Evolutionary conservation across 2,329 filamentous ascomycete genomes (phyloP), one percentile per base, ranked within the genome.

Genomic region (Diplodia sapinea): DNA sequence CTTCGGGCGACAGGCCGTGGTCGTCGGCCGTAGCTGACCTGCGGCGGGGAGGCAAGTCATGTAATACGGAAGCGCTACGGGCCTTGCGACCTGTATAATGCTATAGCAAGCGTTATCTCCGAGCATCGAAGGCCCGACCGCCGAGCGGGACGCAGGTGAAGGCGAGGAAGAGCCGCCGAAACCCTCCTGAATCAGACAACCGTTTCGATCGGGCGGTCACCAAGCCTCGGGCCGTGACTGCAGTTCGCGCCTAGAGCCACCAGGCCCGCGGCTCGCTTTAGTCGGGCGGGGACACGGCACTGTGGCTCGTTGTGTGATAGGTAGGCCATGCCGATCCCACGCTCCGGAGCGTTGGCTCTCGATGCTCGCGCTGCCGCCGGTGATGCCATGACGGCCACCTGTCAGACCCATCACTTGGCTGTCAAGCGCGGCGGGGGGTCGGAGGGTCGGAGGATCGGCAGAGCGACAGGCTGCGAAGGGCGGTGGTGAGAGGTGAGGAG

Each of bases 401-500:
- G 56, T 47, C 56, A 43, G 57, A 38, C n/a, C 13, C 31, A 33
- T 33, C 31, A 9, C 31, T 9, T 33, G 31, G 31, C 31, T 7
- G 6, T 33, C 31, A 33, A 33, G 31, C 31, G 31, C 20, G 56
- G 56, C 56, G 38, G 23, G 3, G 56, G 23, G 26, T 20, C 38
- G 56, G 56, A 26, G 23, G 29, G 26, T 26, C 26, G 26, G 26
- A 4, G 26, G 57, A 62, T 62, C 47, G 57, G 40, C 38, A 9
- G 13, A n/a, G 20, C 23, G 15, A 59, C n/a, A 56, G n/a, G 54
- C 54, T 56, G 54, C 5, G 33, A 13, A 26, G 55, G n/a, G 56
- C 56, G 26, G 40, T 62, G 40, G 57, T 61, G 57, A 62, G 57
- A 62, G 57, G 57, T 62, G 56, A 61, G 40, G 56, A 43, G 40